Base-by-base conservation (phyloP, 1,139 yeast species). In the Magnusiomyces suaveolens region DNA sequence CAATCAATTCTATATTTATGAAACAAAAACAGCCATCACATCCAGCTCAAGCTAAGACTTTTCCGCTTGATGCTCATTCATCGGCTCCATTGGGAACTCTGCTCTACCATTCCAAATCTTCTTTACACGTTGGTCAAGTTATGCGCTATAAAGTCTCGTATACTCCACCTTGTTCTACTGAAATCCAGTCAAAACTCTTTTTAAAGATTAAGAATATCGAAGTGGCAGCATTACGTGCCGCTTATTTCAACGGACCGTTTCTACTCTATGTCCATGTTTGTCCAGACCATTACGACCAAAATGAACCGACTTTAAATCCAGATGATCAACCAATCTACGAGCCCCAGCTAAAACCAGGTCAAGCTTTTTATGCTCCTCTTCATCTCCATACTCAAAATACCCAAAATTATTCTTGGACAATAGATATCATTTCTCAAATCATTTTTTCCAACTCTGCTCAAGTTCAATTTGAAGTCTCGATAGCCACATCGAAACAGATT, bases 161-260 rank as follows among this genome's bases (percentile, higher is more conserved):
- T 59, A 72, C 74, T 32, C 77, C 81, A 1, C 64, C 70, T 43
- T 67, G 65, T 57, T 59, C 49, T 3, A 47, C 57, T 18, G 48
- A 52, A 2, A 43, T 39, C 10, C 20, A 38, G 25, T 56, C 55
- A 44, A 20, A 60, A 54, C 61, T 83, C 8, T 85, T 83, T 81
- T 72, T 90, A 18, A 82, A 81, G 60, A 78, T 92, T 43, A 81
- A 81, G 62, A 92, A 92, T 67, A 75, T 74, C 3, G 96, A 88
- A 63, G 81, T 82, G 55, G 68, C 87, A 10, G 82, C 96, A 0
- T 71, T 87, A 61, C 70, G 97, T 50, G 96, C 97, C 0, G 96
- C 96, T 0, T 87, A 84, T 65, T 71, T 92, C 26, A 83, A 89
- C 46, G 98, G 97, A 0, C 98, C 98, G 0, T 90, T 81, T 64